Conservation (phyloP, 192 early-diverging fungal species). For the Phycomyces nitens region DNA sequence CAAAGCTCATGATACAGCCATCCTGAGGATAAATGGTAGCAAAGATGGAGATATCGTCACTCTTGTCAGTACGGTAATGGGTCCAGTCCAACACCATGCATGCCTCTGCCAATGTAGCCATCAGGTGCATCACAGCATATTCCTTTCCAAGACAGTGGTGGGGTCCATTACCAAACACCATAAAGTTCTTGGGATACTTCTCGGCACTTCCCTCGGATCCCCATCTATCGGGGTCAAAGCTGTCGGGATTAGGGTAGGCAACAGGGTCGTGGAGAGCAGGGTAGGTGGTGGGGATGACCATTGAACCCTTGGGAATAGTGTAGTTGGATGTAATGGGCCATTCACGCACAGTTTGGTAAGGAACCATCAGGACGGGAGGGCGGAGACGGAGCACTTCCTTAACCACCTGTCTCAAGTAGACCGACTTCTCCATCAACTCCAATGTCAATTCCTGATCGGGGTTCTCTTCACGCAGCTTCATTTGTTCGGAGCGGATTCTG, state of each 20-base stretch:
- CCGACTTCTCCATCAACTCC: constrained; percentile 32
- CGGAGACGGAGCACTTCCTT: constrained; percentile 39
- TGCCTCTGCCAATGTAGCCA: constrained; percentile 32
- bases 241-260: constrained; percentile 36
- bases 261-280: constrained; percentile 39
- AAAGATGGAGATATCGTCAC: constrained; percentile 42
- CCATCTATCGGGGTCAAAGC: constrained; percentile 38
- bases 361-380: constrained; percentile 42
- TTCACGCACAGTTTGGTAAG: constrained; percentile 34
- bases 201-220: constrained; percentile 31
- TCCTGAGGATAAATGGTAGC: constrained; percentile 41
- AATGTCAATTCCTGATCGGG: constrained; percentile 12
- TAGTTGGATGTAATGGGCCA: constrained; percentile 29
- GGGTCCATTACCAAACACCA: constrained; percentile 40
- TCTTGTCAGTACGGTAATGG: constrained; percentile 34
- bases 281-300: constrained; percentile 41
- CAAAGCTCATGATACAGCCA: constrained; percentile 38
- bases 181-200: constrained; percentile 40
- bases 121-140: constrained; percentile 37
- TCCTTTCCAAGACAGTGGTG: constrained; percentile 41
- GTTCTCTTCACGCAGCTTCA: constrained; percentile 21
- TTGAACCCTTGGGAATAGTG: constrained; percentile 37
- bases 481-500: constrained; percentile 34
- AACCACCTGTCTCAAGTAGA: constrained; percentile 36
- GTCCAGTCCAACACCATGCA: constrained; percentile 32